Conservation (phyloP, 2,329 filamentous ascomycete genomes). For the Cordyceps fumosorosea region DNA sequence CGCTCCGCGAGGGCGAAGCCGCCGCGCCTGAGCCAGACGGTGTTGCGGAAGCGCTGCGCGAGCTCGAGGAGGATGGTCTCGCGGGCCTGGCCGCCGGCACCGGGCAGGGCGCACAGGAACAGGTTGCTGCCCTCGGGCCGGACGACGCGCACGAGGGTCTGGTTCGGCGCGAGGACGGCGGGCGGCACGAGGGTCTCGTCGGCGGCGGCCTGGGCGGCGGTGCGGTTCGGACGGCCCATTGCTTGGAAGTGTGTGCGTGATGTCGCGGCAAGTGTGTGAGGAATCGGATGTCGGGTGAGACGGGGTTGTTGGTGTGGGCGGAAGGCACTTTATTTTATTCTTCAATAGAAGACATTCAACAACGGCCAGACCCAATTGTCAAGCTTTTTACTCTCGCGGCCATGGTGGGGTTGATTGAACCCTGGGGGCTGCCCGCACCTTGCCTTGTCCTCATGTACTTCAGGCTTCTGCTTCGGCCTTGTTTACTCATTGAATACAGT, state of each 20-base stretch:
- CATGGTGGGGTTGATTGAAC: no score
- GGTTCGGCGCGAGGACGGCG: constrained; percentile 52
- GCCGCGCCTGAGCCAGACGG: constrained; percentile 86
- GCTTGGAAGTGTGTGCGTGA: background rate
- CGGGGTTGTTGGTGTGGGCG: no score
- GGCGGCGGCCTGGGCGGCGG: constrained; percentile 63
- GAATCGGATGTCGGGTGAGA: no score
- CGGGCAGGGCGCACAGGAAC: constrained; percentile 70
- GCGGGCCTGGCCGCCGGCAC: constrained; percentile 44
- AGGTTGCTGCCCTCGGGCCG: constrained; percentile 85
- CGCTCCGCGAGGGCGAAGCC: constrained; percentile 78
- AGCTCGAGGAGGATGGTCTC: constrained; percentile 71
- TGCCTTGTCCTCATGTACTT: no score
- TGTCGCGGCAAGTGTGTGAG: background rate
- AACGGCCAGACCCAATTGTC: no score
- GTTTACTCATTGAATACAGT: no score
- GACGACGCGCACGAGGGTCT: constrained; percentile 66
- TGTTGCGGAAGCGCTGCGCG: constrained; percentile 77
- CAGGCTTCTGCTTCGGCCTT: no score
- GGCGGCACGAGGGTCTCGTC: constrained; percentile 61
- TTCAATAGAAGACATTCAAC: no score
- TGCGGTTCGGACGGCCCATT: constrained; percentile 54
- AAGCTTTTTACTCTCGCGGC: no score
- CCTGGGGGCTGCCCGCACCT: no score
- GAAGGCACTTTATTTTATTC: no score